Evolutionary conservation across 208 protist species (phyloP), one percentile per base, ranked within the genome.

Genomic region (Tritrichomonas musculus): DNA sequence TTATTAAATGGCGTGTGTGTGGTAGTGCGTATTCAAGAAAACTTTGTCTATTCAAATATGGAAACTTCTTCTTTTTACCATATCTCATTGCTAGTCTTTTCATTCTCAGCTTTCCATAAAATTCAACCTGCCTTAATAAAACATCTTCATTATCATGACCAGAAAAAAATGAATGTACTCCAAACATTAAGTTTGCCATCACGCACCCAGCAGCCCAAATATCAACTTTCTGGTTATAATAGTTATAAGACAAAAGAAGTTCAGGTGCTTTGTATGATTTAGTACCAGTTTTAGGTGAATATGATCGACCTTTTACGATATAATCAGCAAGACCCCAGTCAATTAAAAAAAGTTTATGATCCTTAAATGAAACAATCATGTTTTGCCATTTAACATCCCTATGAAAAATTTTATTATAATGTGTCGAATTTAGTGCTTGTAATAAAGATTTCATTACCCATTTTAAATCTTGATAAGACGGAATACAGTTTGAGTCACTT

Each of bases 321-420:
- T 57, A 88, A 20, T 88, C 77, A 36, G 77, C 77, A 17, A 88
- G 27, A 0, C 77, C 77, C 77, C 77, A 88, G 27, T 88, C 77
- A 39, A 88, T 88, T 39, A 88, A 20, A 17, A 22, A 17, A 27
- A 88, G 27, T 57, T 20, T 25, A 53, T 57, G 39, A 39, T 44
- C 47, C 39, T n/a, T 9, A 47, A 88, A 88, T 39, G 44, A 20
- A 33, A 53, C 41, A 44, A 88, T 25, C 8, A 88, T 57, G 17
- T 88, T 88, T 88, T 88, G 77, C 77, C 77, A 88, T 88, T 88
- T 88, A 39, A 88, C 44, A 20, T 88, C 77, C 39, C 77, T 53
- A 50, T 88, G 77, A 11, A 88, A 55, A 33, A 88, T 88, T 17
- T 50, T 1, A n/a, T 57, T 53, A 17, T 49, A 8, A 88, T 88